Evolutionary conservation across 1,139 yeast genomes (phyloP).

Genomic region (Blastobotrys capitulatus): DNA sequence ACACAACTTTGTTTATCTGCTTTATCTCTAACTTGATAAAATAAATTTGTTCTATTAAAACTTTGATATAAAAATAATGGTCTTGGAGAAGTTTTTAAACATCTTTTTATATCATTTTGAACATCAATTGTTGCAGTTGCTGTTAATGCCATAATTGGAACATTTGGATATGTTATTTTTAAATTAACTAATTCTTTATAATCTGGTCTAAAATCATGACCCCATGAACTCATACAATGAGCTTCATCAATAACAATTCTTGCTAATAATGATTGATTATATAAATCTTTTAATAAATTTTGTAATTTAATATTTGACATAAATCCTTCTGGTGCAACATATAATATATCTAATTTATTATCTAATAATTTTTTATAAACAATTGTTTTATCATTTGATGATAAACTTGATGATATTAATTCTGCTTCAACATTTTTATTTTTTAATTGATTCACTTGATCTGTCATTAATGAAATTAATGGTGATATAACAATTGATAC

Average conservation of each 20-base stretch:
- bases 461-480: conserved; percentile 93
- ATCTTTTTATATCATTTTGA: conserved; percentile 61
- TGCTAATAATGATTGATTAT: conserved; percentile 56
- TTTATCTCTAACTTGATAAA: conserved; percentile 70
- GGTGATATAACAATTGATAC: conserved; percentile 94
- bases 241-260: conserved; percentile 96
- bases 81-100: conserved; percentile 32
- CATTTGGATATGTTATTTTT: conserved; percentile 64
- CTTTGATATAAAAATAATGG: conserved; percentile 59
- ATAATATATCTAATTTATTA: conserved; percentile 68
- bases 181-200: conserved; percentile 76
- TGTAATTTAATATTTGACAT: conserved; percentile 69
- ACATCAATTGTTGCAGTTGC: conserved; percentile 97
- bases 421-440: conserved; percentile 62
- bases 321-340: conserved; percentile 94
- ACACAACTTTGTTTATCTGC: conserved; percentile 45
- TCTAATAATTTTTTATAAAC: conserved; percentile 53
- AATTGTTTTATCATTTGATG: conserved; percentile 54
- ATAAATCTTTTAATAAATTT: conserved; percentile 53
- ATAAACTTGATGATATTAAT: conserved; percentile 73
- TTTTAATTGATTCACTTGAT: conserved; percentile 81
- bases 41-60: conserved; percentile 83
- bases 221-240: conserved; percentile 98
- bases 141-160: conserved; percentile 93
- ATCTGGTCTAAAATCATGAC: conserved; percentile 97